Evolutionary conservation across 1,139 yeast genomes (phyloP).

Genomic region (Candida frijolesensis): DNA sequence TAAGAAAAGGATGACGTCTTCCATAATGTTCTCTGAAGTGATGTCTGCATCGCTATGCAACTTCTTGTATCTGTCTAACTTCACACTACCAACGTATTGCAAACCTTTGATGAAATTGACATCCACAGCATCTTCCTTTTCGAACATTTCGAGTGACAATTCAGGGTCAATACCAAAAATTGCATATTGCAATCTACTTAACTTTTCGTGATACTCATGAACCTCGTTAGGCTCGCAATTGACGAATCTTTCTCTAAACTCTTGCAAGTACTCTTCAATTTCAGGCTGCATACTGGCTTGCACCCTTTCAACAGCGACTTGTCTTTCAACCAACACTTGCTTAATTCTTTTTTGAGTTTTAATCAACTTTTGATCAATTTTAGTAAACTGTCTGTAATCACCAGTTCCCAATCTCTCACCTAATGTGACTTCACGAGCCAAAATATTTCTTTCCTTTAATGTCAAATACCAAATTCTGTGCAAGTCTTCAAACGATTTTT

Average conservation of each 20-base stretch:
- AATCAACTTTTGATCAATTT: slow-evolving; percentile 38
- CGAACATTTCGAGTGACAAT: slow-evolving; percentile 37
- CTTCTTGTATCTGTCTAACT: slow-evolving; percentile 41
- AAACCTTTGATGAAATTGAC: slow-evolving; percentile 65
- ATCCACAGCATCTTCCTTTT: slow-evolving; percentile 53
- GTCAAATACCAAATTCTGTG: slow-evolving; percentile 90
- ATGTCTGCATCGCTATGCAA: slow-evolving; percentile 20
- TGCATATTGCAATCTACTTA: slow-evolving; percentile 78
- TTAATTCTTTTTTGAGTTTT: slow-evolving; percentile 62
- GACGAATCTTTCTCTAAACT: slow-evolving; percentile 61
- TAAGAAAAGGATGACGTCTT: slow-evolving; percentile 47
- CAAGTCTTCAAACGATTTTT: slow-evolving; percentile 88
- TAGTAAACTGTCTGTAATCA: slow-evolving; percentile 28
- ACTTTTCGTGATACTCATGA: slow-evolving; percentile 62
- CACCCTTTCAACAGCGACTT: slow-evolving; percentile 68
- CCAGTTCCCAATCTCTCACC: slow-evolving; percentile 32
- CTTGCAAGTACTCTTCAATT: slow-evolving; percentile 51
- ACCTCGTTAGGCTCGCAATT: slow-evolving; percentile 60
- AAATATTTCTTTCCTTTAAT: slow-evolving; percentile 76
- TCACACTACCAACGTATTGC: slow-evolving; percentile 64
- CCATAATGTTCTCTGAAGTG: slow-evolving; percentile 22
- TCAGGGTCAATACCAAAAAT: slow-evolving; percentile 72
- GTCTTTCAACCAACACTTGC: slow-evolving; percentile 86
- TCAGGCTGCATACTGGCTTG: slow-evolving; percentile 46
- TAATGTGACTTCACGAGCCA: slow-evolving; percentile 72